Evolutionary conservation across 495 filamentous ascomycete species (phyloP).

Genomic region (Talaromyces liani): DNA sequence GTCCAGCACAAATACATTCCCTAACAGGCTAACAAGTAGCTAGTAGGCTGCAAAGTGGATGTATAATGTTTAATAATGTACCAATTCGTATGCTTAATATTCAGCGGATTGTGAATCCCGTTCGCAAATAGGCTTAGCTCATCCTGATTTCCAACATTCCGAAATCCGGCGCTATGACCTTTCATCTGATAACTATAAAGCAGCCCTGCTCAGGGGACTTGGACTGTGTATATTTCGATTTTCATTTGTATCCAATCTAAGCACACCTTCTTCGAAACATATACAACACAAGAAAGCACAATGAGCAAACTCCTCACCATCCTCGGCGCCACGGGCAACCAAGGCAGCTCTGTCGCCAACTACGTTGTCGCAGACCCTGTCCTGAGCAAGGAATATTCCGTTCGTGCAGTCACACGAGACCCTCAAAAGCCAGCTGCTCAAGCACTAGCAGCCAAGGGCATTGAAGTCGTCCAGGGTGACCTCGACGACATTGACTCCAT

Average conservation of each 20-base stretch:
- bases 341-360: conserved; percentile 24
- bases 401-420: conserved; percentile 26
- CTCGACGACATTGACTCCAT: conserved; percentile 24
- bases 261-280: background rate
- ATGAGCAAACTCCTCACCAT: conserved; percentile 34
- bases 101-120: too few species aligned
- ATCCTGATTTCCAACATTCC: too few species aligned
- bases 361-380: conserved; percentile 18
- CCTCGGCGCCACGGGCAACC: conserved; percentile 39
- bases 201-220: background rate
- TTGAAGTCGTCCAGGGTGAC: conserved; percentile 36
- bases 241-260: background rate
- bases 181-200: background rate
- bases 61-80: background rate
- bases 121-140: too few species aligned
- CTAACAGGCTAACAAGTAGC: too few species aligned
- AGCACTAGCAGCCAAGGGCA: conserved; percentile 29
- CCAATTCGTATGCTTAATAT: too few species aligned
- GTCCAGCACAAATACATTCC: background rate
- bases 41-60: too few species aligned
- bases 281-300: background rate
- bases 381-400: conserved; percentile 29
- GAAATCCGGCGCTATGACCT: too few species aligned
- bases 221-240: too few species aligned
- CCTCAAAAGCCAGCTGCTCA: conserved; percentile 23